Conservation (phyloP, 2,329 filamentous ascomycete genomes). For the Trichophyton benhamiae region DNA sequence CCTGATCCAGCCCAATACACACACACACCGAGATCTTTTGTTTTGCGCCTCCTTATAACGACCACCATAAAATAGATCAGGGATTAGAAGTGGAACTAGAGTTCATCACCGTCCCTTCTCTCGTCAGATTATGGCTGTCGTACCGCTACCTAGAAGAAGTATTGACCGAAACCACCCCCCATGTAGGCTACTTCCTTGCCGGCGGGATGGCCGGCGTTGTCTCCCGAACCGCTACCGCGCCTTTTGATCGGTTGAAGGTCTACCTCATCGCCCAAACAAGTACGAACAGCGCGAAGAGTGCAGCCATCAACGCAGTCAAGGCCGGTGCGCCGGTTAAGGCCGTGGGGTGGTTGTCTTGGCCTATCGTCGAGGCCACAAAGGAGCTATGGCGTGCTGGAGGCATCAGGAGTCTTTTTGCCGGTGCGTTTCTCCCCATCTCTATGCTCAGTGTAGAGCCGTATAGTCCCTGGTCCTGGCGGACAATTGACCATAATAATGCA, state of each 20-base stretch:
- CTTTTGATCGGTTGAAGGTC: conserved; percentile 91
- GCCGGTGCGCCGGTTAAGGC: conserved; percentile 55
- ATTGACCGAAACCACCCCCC: conserved; percentile 36
- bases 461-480: neutral
- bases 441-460: neutral
- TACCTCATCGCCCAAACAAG: conserved; percentile 88
- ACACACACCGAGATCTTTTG: conserved; percentile 5
- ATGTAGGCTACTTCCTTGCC: conserved; percentile 87
- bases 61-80: conserved; percentile 15
- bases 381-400: conserved; percentile 80
- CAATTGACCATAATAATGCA: too few relatives aligned
- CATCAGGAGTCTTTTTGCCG: conserved; percentile 80
- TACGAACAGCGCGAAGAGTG: conserved; percentile 37
- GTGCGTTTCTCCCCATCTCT: conserved; percentile 39
- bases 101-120: conserved; percentile 31
- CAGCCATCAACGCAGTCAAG: conserved; percentile 54
- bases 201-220: conserved; percentile 89
- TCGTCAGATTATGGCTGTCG: conserved; percentile 34
- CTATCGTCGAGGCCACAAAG: conserved; percentile 59
- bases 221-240: conserved; percentile 88
- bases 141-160: conserved; percentile 33
- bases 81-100: conserved; percentile 27
- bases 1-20: conserved; percentile 12
- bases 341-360: conserved; percentile 52
- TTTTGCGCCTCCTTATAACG: conserved; percentile 7